Evolutionary conservation across 768 basidiomycete genomes (phyloP).

Genomic region (Lentinus tigrinus): DNA sequence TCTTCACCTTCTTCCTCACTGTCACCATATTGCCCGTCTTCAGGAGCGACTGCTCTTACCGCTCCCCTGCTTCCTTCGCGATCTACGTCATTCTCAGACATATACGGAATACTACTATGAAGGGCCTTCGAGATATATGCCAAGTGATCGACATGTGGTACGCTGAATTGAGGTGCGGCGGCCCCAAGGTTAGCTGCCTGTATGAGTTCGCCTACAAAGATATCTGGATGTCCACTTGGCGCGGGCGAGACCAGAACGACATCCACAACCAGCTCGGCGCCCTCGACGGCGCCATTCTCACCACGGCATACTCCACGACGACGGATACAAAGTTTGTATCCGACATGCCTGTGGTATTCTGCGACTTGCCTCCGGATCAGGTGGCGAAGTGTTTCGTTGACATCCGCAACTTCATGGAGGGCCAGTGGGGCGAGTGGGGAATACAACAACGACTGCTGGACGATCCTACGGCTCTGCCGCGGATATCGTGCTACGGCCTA

Average conservation of each 20-base stretch:
- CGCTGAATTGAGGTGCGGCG: no score
- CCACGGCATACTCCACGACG: conserved; percentile 2
- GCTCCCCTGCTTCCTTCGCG: conserved; percentile 13
- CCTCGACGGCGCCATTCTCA: not conserved
- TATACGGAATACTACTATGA: not conserved
- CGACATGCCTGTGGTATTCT: not conserved
- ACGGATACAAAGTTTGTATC: not conserved
- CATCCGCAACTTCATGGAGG: not conserved
- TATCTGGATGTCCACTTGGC: not conserved
- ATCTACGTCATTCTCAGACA: conserved; percentile 2
- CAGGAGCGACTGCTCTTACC: conserved; percentile 15
- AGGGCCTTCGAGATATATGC: no score
- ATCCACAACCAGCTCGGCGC: not conserved
- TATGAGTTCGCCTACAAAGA: not conserved
- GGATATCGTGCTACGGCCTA: no score
- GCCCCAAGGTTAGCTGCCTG: no score
- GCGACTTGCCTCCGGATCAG: not conserved
- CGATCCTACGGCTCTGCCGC: no score
- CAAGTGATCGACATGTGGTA: no score
- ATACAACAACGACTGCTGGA: no score
- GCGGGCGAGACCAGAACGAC: not conserved
- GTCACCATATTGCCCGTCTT: conserved; percentile 16
- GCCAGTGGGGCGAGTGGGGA: no score
- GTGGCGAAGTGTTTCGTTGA: not conserved
- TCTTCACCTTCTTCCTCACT: conserved; percentile 8